A percentile compares a stretch with the other conserved stretches of the same genome.
phyloP scores from a whole-genome alignment of 305 asterid genomes.

The Lippia alba region DNA sequence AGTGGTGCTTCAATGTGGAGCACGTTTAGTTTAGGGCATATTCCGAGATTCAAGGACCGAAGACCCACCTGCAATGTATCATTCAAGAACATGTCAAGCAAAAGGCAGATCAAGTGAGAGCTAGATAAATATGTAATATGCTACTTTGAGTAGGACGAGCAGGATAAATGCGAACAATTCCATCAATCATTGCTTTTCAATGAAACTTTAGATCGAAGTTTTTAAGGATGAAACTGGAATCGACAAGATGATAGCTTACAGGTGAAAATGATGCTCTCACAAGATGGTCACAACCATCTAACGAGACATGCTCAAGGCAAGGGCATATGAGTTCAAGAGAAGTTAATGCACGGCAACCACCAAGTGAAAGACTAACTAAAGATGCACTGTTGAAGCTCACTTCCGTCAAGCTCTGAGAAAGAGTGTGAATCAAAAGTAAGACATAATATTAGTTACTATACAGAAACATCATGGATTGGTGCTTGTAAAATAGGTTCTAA shows the following conservation, averaged over 20 bases:
- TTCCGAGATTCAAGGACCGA: slow-evolving; percentile 89
- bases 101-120: neutral
- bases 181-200: slow-evolving; percentile 7
- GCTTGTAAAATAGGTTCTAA: slow-evolving; percentile 1
- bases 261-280: slow-evolving; percentile 86
- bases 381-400: slow-evolving; percentile 77
- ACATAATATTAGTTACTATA: slow-evolving; percentile 8
- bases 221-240: slow-evolving; percentile 6
- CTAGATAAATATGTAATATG: neutral
- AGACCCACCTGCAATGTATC: slow-evolving; percentile 81
- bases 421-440: slow-evolving; percentile 28
- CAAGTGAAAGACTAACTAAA: slow-evolving; percentile 84
- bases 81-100: slow-evolving; percentile 12
- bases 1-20: slow-evolving; percentile 82
- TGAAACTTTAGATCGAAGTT: neutral
- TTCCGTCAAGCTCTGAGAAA: slow-evolving; percentile 85
- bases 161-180: slow-evolving; percentile 16
- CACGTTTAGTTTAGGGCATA: slow-evolving; percentile 85
- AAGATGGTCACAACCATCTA: slow-evolving; percentile 98
- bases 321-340: slow-evolving; percentile 85
- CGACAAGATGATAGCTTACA: slow-evolving; percentile 55
- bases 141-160: neutral
- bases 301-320: slow-evolving; percentile 80
- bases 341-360: slow-evolving; percentile 92
- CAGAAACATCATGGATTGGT: slow-evolving; percentile 13